Base-by-base conservation (phyloP, 2,329 filamentous ascomycete genomes). In the Thelonectria olida region DNA sequence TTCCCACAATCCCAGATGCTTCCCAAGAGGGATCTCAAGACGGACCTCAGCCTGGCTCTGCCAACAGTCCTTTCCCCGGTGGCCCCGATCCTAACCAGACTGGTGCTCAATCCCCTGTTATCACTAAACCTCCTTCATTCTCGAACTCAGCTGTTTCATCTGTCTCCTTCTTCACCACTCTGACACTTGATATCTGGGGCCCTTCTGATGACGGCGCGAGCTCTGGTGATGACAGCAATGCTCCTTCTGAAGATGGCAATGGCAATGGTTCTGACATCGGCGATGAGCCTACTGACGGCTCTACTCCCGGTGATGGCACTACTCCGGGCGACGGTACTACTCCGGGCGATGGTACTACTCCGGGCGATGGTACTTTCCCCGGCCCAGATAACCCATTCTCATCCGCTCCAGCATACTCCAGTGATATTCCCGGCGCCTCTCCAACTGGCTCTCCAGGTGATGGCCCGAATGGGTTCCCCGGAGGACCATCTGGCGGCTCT, bases 181-280 rank as follows among this genome's bases (percentile, higher is more conserved):
- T 78, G 34, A 78, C 76, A 10, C 67, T 78, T 56, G 74, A 78
- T 48, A 68, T 78, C 27, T 78, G 75, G 74, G 73, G 69, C 9
- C 50, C 64, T 47, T 54, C 49, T 22, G 61, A 64, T 12, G 58
- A 59, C 17, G 63, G 48, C 34, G 25, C 49, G 12, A 64, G 52
- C 15, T 51, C 64, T 57, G 61, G 17, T 34, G 53, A 23, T 36
- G 45, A 51, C 17, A 39, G 23, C 12, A 39, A 23, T 25, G 13
- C 20, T 23, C n/a, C 36, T 19, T n/a, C 44, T 38, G 58, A 22
- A 15, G 25, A 44, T 23, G 48, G 61, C 44, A 51, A 61, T 23
- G 61, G 52, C 34, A 52, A 59, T 36, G 49, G 27, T 36, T n/a
- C 62, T 47, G 58, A 34, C n/a, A 20, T 58, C 61, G 59, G 20